Percentiles rank a stretch among this genome's conserved stretches.
These are phyloP conservation scores for Phellopilus nigrolimitatus DNA, from an alignment of 1,284 basidiomycete species.

Conservation along the genomic window DNA sequence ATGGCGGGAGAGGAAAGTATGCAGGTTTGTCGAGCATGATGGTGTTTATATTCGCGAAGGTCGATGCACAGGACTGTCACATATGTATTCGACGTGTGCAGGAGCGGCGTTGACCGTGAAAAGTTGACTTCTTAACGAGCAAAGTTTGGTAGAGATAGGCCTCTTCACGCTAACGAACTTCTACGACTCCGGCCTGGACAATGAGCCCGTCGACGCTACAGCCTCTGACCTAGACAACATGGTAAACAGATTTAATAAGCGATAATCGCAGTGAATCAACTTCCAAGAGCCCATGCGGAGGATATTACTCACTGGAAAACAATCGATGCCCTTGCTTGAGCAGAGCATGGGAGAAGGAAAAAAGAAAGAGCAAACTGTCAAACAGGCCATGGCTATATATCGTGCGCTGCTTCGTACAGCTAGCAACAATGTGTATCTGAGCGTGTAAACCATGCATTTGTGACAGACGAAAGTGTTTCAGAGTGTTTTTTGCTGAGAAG, in stretches of 20 bases:
- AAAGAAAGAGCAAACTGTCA: not conserved
- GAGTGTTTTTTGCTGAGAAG: not conserved
- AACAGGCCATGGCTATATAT: constrained; percentile 8
- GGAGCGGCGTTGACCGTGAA: not conserved
- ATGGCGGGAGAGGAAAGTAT: not conserved
- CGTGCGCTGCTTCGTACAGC: not conserved
- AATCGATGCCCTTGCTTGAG: not conserved
- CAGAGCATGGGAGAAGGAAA: not conserved
- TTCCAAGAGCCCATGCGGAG: not conserved
- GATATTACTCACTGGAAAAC: not conserved
- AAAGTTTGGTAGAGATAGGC: not conserved
- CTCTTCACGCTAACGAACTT: not conserved
- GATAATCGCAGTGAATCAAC: not conserved
- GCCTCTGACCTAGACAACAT: not conserved
- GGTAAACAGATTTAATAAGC: not conserved
- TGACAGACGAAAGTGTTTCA: constrained; percentile 7
- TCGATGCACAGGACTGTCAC: not conserved
- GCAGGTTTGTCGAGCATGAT: constrained; percentile 4
- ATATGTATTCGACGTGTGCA: not conserved
- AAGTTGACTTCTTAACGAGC: not conserved
- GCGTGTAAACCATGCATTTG: constrained; percentile 16
- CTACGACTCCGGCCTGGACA: not conserved
- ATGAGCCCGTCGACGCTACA: not conserved
- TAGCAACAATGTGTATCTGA: constrained; percentile 9
- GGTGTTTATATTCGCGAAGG: constrained; percentile 5